A percentile compares a stretch with the other conserved stretches of the same genome.
Evolutionary conservation across 2,329 filamentous ascomycete genomes (phyloP).

Genomic region (Zarea fungicola): DNA sequence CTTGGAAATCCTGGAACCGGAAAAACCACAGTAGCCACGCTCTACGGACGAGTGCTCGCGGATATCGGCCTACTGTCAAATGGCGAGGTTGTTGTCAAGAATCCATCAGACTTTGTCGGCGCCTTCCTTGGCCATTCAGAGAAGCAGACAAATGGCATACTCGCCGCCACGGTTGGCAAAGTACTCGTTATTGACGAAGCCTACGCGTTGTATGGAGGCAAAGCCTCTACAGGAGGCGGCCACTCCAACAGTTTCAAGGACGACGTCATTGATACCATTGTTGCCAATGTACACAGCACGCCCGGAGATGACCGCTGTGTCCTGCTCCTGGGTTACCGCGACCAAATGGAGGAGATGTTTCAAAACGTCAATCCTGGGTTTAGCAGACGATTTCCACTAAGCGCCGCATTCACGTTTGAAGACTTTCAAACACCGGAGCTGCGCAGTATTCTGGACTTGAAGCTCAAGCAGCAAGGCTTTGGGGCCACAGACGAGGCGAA

Average conservation of each 20-base stretch:
- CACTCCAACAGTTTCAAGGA: constrained; percentile 45
- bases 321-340: constrained; percentile 63
- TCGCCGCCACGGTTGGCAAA: constrained; percentile 62
- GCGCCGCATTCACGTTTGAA: constrained; percentile 61
- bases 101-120: constrained; percentile 69
- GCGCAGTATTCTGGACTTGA: constrained; percentile 54
- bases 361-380: constrained; percentile 69
- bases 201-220: constrained; percentile 55
- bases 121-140: constrained; percentile 61
- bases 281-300: constrained; percentile 64
- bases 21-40: constrained; percentile 69
- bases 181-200: constrained; percentile 78
- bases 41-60: constrained; percentile 64
- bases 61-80: constrained; percentile 63
- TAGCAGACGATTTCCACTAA: constrained; percentile 58
- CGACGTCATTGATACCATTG: constrained; percentile 68
- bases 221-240: constrained; percentile 14
- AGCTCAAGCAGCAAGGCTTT: constrained; percentile 54
- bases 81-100: constrained; percentile 68
- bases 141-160: constrained; percentile 64
- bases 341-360: constrained; percentile 67
- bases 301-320: constrained; percentile 70
- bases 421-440: constrained; percentile 60
- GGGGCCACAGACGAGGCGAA: constrained; percentile 46
- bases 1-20: constrained; percentile 69